Conservation (phyloP, 2,329 filamentous ascomycete genomes). For the Cladosporium cucumerinum region DNA sequence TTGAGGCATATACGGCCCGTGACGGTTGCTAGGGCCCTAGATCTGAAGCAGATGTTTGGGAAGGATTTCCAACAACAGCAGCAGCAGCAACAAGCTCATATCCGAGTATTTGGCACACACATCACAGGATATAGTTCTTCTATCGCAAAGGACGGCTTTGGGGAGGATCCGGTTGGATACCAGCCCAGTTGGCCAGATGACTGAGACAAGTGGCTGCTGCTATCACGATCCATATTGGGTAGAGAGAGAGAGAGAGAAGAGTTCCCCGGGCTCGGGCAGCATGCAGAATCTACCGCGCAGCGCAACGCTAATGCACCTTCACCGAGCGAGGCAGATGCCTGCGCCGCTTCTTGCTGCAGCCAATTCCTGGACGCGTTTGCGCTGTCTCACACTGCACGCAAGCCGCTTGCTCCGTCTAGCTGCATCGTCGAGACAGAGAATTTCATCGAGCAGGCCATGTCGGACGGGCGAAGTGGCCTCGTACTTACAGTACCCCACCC, state of each 20-base stretch:
- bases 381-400: slow-evolving; percentile 2
- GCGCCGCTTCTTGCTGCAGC: background rate
- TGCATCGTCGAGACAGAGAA: slow-evolving; percentile 1
- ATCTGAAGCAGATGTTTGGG: background rate
- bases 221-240: slow-evolving; percentile 3
- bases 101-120: background rate
- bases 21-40: slow-evolving; percentile 3
- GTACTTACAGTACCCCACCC: background rate
- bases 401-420: slow-evolving; percentile 8
- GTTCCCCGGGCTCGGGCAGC: background rate
- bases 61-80: background rate
- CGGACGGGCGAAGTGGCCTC: background rate
- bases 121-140: background rate
- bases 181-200: background rate
- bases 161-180: background rate
- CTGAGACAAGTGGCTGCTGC: slow-evolving; percentile 7
- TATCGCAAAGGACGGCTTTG: background rate
- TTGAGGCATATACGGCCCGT: slow-evolving; percentile 1
- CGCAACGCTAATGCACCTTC: slow-evolving; percentile 7
- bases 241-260: background rate
- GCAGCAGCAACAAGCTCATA: no score
- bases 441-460: background rate
- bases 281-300: slow-evolving; percentile 3
- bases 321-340: slow-evolving; percentile 1
- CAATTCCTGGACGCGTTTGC: slow-evolving; percentile 7